Evolutionary conservation across 2,329 filamentous ascomycete species (phyloP), one percentile per base, ranked within the genome.

Genomic region (Tolypocladium album): DNA sequence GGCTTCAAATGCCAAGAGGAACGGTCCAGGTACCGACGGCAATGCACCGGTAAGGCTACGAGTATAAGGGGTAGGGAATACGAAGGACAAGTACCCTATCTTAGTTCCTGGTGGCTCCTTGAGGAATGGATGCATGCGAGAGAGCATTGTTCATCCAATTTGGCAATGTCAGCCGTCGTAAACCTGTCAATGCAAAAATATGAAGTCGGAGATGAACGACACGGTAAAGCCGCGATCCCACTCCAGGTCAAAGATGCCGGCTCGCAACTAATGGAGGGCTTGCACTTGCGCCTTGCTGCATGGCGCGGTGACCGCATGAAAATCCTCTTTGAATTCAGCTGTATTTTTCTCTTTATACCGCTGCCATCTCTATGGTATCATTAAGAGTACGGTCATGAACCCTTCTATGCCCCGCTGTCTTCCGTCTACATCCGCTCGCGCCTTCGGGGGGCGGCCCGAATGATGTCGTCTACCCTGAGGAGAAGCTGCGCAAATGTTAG

Each of bases 391-490:
- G 36, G 11, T 55, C 50, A 38, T 36, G 31, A 55, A 36, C 31
- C 31, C 50, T 13, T 53, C 50, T 22, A 53, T 34, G 27, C 64
- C 60, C 62, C 61, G 45, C 60, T 34, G 52, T 50, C 36, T 40
- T 20, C 53, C n/a, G 20, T 9, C 55, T 66, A 76, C 73, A 75
- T 75, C 43, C 74, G 69, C 64, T 75, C 74, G 60, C 74, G 74
- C 66, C 70, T 66, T 58, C 94, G 82, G 58, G 94, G 94, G 58
- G 94, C 94, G 58, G 91, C 90, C 63, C 93, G 88, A 73, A 99
- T 97, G 74, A 99, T 99, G 75, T 97, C 94, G 78, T 99, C 94
- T 58, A 99, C 94, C 72, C 94, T 85, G 65, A 99, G 81, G 64
- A 99, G 83, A 65, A 97, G 81, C 89, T 93, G 67, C n/a, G 15